Evolutionary conservation across 2,329 filamentous ascomycete species (phyloP).

Genomic region (Trichophyton schoenleinii): DNA sequence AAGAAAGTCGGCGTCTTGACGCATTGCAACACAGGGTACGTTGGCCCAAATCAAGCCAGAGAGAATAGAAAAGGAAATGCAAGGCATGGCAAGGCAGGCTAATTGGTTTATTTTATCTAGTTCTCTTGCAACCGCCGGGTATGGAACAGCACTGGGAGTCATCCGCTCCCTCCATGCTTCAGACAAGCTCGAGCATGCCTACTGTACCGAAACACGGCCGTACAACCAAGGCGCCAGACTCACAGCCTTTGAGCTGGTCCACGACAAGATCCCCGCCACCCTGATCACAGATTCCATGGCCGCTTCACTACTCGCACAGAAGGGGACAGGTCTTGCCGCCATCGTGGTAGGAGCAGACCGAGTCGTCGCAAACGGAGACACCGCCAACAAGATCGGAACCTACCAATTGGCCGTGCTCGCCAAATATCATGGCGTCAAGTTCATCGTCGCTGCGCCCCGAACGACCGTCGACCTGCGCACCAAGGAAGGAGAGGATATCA

Average conservation of each 20-base stretch:
- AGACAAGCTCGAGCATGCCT: slow-evolving; percentile 63
- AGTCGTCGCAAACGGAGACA: slow-evolving; percentile 92
- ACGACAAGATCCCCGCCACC: slow-evolving; percentile 80
- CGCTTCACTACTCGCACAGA: slow-evolving; percentile 57
- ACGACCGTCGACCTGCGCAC: slow-evolving; percentile 87
- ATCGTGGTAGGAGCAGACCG: slow-evolving; percentile 92
- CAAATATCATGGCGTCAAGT: slow-evolving; percentile 76
- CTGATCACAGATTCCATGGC: slow-evolving; percentile 97
- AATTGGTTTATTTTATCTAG: slow-evolving; percentile 28
- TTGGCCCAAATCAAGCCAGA: background rate
- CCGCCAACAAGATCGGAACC: slow-evolving; percentile 96
- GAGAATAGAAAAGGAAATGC: background rate
- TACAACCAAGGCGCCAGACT: slow-evolving; percentile 96
- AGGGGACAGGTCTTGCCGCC: slow-evolving; percentile 58
- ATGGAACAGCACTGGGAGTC: slow-evolving; percentile 88
- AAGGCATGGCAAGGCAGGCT: background rate
- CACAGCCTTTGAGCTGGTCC: slow-evolving; percentile 92
- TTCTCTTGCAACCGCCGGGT: slow-evolving; percentile 91
- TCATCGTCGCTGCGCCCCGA: slow-evolving; percentile 85
- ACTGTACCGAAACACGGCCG: slow-evolving; percentile 90
- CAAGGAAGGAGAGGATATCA: slow-evolving; percentile 62
- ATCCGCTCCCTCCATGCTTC: slow-evolving; percentile 66
- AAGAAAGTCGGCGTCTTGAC: slow-evolving; percentile 70
- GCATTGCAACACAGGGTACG: slow-evolving; percentile 90
- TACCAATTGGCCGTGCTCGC: slow-evolving; percentile 88